phyloP scores from a whole-genome alignment of 805 yeast species.

The Yamadazyma sp. region DNA sequence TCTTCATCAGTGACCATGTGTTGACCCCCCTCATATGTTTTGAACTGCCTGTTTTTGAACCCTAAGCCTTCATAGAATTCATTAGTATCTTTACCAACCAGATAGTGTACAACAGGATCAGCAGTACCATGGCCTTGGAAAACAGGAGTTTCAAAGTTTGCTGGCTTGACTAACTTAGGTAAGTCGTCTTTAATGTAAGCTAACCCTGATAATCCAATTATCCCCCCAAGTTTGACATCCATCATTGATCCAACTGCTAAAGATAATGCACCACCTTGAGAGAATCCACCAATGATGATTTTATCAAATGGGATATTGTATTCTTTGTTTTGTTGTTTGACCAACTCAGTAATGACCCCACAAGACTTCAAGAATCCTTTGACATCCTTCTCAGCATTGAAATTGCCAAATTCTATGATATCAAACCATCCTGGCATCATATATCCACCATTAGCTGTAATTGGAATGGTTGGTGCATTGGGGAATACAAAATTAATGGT shows the following conservation, averaged over 20 bases:
- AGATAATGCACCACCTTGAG: slow-evolving; percentile 88
- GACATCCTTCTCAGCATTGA: slow-evolving; percentile 46
- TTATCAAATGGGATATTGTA: slow-evolving; percentile 56
- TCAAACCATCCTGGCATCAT: slow-evolving; percentile 88
- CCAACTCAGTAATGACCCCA: slow-evolving; percentile 40
- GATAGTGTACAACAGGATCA: slow-evolving; percentile 61
- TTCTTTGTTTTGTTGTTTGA: slow-evolving; percentile 50
- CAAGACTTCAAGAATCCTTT: slow-evolving; percentile 53
- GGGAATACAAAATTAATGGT: slow-evolving; percentile 76
- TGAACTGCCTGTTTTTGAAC: slow-evolving; percentile 34
- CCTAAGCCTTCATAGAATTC: slow-evolving; percentile 51
- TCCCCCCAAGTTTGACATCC: slow-evolving; percentile 71
- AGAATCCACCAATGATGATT: slow-evolving; percentile 90
- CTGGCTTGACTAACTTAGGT: slow-evolving; percentile 13
- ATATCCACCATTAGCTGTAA: slow-evolving; percentile 65
- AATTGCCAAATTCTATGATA: slow-evolving; percentile 53
- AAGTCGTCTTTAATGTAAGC: slow-evolving; percentile 34
- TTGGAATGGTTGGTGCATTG: slow-evolving; percentile 73
- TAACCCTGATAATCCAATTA: slow-evolving; percentile 76
- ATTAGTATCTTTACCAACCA: slow-evolving; percentile 36
- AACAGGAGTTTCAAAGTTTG: slow-evolving; percentile 65
- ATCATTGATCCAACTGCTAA: slow-evolving; percentile 55
- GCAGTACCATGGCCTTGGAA: slow-evolving; percentile 86
- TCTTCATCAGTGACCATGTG: slow-evolving; percentile 73
- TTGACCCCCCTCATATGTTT: slow-evolving; percentile 57